Evolutionary conservation across 2,329 filamentous ascomycete genomes (phyloP), one percentile per base, ranked within the genome.

Genomic region (Ophidiomyces ophidiicola): DNA sequence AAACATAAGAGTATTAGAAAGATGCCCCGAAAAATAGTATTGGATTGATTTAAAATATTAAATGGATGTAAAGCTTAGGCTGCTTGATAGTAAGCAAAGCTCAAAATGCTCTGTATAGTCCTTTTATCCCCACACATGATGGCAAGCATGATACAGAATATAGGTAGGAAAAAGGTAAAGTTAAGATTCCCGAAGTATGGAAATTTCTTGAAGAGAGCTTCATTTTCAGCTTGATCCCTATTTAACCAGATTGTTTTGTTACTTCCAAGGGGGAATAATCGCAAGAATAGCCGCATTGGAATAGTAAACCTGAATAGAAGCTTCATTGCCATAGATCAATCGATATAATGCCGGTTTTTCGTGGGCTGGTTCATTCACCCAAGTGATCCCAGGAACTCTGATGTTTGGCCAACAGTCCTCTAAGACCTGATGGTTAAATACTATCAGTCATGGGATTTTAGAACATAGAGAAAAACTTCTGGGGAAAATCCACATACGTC

Each of bases 261-360:
- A 19, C 14, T 21, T 26, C 40, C 32, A 42, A 17, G 40, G 34
- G 11, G 40, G 40, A 8, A 42, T 28, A 23, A 42, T 28, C 10
- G 40, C 40, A 33, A 42, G 28, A 28, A 42, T 42, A 10, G 40
- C 40, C 12, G 35, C 33, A 20, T 29, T 37, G 6, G 40, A 42
- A 24, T 42, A 42, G 14, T 3, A 12, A 2, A 11, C 33, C 8
- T 32, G 20, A 2, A 29, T 23, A 8, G 17, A 32, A 14, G 40
- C 7, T 24, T 42, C 30, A 24, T 42, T 42, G 10, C 40, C 35
- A 34, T 42, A 36, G 14, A 29, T 14, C 17, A 42, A 14, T 26
- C 29, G 33, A 14, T 5, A 37, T 11, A 42, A 12, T 6, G 40
- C 40, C 29, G 21, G 8, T 15, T 32, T 7, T 14, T 17, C 3